Evolutionary conservation across 1,139 yeast species (phyloP).

Genomic region (Citeromyces hawaiiensis): DNA sequence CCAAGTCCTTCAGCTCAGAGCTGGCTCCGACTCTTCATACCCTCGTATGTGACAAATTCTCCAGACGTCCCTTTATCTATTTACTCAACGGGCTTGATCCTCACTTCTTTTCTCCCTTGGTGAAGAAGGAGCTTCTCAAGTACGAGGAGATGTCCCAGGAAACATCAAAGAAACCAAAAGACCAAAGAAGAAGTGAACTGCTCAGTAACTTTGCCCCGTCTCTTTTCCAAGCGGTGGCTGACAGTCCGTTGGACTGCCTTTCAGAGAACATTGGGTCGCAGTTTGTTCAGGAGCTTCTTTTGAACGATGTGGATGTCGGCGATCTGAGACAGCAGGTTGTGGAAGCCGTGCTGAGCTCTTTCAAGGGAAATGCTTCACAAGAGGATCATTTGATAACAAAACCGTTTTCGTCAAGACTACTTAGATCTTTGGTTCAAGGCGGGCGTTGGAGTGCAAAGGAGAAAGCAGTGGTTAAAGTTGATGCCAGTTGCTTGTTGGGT

Average conservation of each 20-base stretch:
- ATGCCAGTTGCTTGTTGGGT: slow-evolving; percentile 43
- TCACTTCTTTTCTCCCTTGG: slow-evolving; percentile 66
- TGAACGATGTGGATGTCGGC: slow-evolving; percentile 37
- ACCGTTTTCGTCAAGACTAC: slow-evolving; percentile 65
- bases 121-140: slow-evolving; percentile 42
- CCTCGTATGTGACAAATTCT: slow-evolving; percentile 57
- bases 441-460: slow-evolving; percentile 62
- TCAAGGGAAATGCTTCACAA: slow-evolving; percentile 55
- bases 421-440: slow-evolving; percentile 76
- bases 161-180: slow-evolving; percentile 80
- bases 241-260: slow-evolving; percentile 35
- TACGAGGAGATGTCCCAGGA: slow-evolving; percentile 55
- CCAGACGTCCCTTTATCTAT: slow-evolving; percentile 83
- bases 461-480: slow-evolving; percentile 30
- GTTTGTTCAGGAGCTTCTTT: slow-evolving; percentile 61
- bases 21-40: slow-evolving; percentile 44
- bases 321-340: slow-evolving; percentile 40
- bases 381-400: slow-evolving; percentile 59
- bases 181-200: slow-evolving; percentile 61
- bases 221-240: slow-evolving; percentile 41
- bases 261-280: slow-evolving; percentile 74
- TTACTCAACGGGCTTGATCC: slow-evolving; percentile 70
- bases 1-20: slow-evolving; percentile 56
- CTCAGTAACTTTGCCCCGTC: slow-evolving; percentile 52
- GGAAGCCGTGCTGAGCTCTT: slow-evolving; percentile 40